Evolutionary conservation across 2,329 filamentous ascomycete genomes (phyloP), one percentile per base, ranked within the genome.

Genomic region (Didymella keratinophila): DNA sequence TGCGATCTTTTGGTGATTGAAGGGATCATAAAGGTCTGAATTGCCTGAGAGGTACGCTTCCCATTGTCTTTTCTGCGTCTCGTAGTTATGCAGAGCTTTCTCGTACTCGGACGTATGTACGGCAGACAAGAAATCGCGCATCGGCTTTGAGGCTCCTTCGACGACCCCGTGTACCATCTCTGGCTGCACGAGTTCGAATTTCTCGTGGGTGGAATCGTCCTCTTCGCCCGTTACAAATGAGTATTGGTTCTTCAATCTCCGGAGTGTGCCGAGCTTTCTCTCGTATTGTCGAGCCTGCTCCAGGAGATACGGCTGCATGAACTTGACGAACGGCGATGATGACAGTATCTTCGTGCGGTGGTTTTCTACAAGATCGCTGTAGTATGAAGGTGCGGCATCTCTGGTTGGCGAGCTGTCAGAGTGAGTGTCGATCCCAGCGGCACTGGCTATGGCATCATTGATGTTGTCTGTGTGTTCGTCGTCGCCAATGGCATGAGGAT

Each of bases 71-170:
- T 93, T 97, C 73, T 98, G 94, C 0, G 92, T 97, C 74, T 93
- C 87, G 73, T 98, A 99, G 68, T 93, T 93, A 77, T 97, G 92
- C 32, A 96, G 80, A 1, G 94, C 93, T 77, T 95, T 96, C 74
- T 99, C 93, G 69, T 98, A 97, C 76, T 99, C 95, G 2, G 93
- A 93, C 73, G 97, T 92, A 75, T 98, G 93, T 12, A 97, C 93
- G 21, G 95, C 95, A 73, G 95, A 93, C 7, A 99, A 80, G 47
- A 98, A 92, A 69, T 98, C 94, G 80, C 93, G 93, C 30, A 97
- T 91, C 71, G 96, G 92, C 43, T 87, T 87, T 0, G 93, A 91
- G 3, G 92, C 90, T 67, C 89, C 89, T 52, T 91, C 89, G 0
- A 92, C 87, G 44, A 92, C 88, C 57, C 90, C 86, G 68, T 96